Evolutionary conservation across 257 asterid genomes (phyloP).

Genomic region (Solanum paucissectum): DNA sequence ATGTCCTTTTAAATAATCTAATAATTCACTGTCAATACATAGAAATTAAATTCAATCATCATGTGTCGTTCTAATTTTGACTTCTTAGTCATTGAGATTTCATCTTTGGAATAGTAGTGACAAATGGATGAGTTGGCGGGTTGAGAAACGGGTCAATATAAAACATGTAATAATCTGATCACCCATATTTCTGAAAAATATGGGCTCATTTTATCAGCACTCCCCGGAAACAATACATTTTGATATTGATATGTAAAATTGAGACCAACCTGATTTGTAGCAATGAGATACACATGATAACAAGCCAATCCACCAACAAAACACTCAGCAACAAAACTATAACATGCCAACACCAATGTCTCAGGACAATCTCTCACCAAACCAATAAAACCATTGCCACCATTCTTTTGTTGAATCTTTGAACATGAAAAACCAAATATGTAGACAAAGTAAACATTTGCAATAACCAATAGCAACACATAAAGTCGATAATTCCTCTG

Average conservation of each 20-base stretch:
- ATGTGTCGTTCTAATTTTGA: neutral
- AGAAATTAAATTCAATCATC: neutral
- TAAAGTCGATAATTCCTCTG: conserved; percentile 27
- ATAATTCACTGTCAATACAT: neutral
- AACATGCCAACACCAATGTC: conserved; percentile 8
- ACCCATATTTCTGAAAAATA: neutral
- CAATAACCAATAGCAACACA: conserved; percentile 4
- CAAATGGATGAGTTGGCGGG: accelerated
- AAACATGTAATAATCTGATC: neutral
- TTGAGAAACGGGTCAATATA: neutral
- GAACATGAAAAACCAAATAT: conserved; percentile 13
- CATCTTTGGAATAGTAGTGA: neutral
- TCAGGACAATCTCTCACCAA: conserved; percentile 4
- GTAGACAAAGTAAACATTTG: conserved; percentile 11
- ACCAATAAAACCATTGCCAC: neutral
- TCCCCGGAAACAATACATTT: neutral
- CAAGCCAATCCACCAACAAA: conserved; percentile 10
- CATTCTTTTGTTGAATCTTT: neutral
- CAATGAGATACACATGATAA: conserved; percentile 21
- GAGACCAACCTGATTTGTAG: conserved; percentile 10
- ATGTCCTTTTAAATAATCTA: neutral
- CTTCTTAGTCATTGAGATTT: neutral
- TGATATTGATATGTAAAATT: neutral
- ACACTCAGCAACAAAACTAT: conserved; percentile 1
- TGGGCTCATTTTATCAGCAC: too few species aligned